These are phyloP conservation scores for Pseudocercospora crystallina DNA, from an alignment of 2,329 filamentous ascomycete genomes.

Conservation along the genomic window DNA sequence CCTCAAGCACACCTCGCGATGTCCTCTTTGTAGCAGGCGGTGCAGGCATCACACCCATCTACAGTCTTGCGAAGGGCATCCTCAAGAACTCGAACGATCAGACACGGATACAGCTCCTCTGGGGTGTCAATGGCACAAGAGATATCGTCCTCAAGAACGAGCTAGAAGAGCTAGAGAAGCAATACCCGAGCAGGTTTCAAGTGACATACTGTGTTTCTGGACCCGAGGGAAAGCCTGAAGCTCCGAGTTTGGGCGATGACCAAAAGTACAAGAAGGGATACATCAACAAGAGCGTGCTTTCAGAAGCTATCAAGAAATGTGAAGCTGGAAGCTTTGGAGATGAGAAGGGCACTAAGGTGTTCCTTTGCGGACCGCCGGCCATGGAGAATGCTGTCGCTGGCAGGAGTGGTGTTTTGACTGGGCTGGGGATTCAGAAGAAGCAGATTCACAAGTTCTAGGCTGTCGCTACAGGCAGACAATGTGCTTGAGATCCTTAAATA, in stretches of 20 bases:
- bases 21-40: constrained; percentile 69
- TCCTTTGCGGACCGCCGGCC: constrained; percentile 67
- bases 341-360: constrained; percentile 56
- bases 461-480: neutral
- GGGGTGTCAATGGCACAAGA: constrained; percentile 63
- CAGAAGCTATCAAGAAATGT: constrained; percentile 48
- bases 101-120: constrained; percentile 64
- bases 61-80: constrained; percentile 30
- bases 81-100: constrained; percentile 57
- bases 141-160: constrained; percentile 62
- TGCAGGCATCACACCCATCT: constrained; percentile 70
- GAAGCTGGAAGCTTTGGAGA: constrained; percentile 30
- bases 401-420: constrained; percentile 53
- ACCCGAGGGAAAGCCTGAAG: constrained; percentile 33
- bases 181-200: constrained; percentile 57
- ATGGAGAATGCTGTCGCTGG: constrained; percentile 63
- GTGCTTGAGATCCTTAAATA: no score
- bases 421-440: constrained; percentile 57
- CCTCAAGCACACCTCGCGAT: constrained; percentile 24
- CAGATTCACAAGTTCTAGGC: constrained; percentile 60
- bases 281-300: constrained; percentile 58
- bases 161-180: constrained; percentile 52
- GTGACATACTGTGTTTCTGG: constrained; percentile 59
- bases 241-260: constrained; percentile 30
- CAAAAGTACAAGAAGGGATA: constrained; percentile 54